Percentiles rank a stretch among this genome's conserved stretches.
Evolutionary conservation across 805 yeast species (phyloP).

Genomic region (Teunomyces cretensis): DNA sequence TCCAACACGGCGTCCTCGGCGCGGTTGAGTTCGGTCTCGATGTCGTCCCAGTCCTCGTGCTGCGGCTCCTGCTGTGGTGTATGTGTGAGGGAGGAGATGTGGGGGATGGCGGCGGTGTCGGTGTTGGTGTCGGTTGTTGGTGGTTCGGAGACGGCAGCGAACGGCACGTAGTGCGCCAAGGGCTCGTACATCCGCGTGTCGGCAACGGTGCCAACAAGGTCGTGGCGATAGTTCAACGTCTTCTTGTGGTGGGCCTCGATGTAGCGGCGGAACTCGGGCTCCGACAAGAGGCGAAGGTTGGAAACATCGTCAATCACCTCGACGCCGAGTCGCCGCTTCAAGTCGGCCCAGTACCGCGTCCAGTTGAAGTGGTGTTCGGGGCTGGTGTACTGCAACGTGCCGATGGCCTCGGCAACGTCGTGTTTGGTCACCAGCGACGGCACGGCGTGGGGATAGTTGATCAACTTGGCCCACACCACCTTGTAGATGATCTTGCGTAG

Average conservation of each 20-base stretch:
- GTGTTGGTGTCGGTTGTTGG: neutral
- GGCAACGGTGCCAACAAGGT: neutral
- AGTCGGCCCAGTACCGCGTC: constrained; percentile 9
- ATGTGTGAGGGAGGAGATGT: constrained; percentile 1
- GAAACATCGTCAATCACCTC: constrained; percentile 9
- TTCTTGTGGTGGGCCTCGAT: constrained; percentile 2
- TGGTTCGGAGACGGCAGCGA: neutral
- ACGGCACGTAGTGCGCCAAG: neutral
- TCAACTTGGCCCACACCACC: neutral
- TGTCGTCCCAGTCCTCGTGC: neutral
- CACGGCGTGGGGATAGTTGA: neutral
- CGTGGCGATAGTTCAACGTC: neutral
- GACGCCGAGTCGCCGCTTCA: constrained; percentile 3
- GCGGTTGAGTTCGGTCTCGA: constrained; percentile 1
- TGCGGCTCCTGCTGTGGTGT: neutral
- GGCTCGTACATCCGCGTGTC: neutral
- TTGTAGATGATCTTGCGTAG: constrained; percentile 7
- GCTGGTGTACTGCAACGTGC: neutral
- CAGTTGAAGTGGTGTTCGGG: constrained; percentile 7
- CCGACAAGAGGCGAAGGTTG: constrained; percentile 7
- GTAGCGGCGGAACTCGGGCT: constrained; percentile 6
- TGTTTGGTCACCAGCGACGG: neutral
- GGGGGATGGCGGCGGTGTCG: neutral
- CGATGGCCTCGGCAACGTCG: constrained; percentile 4
- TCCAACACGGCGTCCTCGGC: constrained; percentile 9